phyloP scores from a whole-genome alignment of 306 rosid species.

The Trichosanthes cucumerina region DNA sequence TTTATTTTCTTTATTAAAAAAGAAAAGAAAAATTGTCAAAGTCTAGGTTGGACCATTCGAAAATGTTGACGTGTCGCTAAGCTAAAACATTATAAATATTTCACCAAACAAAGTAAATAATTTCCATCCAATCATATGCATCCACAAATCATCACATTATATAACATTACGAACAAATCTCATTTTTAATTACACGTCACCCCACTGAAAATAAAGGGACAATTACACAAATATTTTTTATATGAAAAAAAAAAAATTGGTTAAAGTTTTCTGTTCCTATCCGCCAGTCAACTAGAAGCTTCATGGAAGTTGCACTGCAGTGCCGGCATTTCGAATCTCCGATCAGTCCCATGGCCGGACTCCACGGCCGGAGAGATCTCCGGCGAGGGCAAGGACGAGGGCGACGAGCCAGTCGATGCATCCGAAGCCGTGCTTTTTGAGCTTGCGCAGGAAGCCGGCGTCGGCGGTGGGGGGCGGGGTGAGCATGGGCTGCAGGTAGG shows the following conservation, averaged over 20 bases:
- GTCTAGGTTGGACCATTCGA: background rate
- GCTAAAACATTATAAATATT: background rate
- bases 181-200: slow-evolving; percentile 2
- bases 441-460: slow-evolving; percentile 3
- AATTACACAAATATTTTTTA: background rate
- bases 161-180: background rate
- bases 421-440: slow-evolving; percentile 19
- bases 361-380: background rate
- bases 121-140: background rate
- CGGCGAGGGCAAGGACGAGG: slow-evolving; percentile 11
- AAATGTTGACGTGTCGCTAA: background rate
- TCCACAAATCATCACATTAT: background rate
- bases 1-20: background rate
- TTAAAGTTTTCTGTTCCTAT: background rate
- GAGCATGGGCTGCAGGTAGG: slow-evolving; percentile 56
- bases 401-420: slow-evolving; percentile 28
- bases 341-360: background rate
- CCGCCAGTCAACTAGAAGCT: slow-evolving; percentile 5
- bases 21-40: background rate
- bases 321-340: background rate
- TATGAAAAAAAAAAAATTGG: background rate
- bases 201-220: background rate
- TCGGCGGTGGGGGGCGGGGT: slow-evolving; percentile 4
- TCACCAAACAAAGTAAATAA: background rate
- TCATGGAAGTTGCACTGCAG: background rate